phyloP scores from a whole-genome alignment of 345 rosid species.

The Clausena lansium region DNA sequence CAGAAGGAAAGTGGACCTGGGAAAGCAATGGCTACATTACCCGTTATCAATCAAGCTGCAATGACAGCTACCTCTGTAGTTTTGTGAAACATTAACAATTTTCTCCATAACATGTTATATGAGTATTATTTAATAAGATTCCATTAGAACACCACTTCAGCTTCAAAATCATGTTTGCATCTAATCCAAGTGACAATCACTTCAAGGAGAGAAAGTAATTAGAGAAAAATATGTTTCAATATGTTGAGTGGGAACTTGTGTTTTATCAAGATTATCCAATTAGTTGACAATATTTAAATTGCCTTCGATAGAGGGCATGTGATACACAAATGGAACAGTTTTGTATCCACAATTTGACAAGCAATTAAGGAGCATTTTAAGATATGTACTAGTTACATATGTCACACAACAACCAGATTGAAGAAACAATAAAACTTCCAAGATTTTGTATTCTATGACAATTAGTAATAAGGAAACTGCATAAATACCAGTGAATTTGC shows the following conservation, averaged over 20 bases:
- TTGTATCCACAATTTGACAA: not conserved
- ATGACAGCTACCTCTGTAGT: too few relatives aligned
- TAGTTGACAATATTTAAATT: not conserved
- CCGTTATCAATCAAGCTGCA: too few relatives aligned
- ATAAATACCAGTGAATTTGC: conserved; percentile 87
- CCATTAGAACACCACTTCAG: not conserved
- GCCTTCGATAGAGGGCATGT: not conserved
- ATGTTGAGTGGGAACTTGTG: too few relatives aligned
- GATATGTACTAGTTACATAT: not conserved
- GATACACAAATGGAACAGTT: not conserved
- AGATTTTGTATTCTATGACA: not conserved
- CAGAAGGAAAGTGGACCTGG: too few relatives aligned
- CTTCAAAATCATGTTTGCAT: not conserved
- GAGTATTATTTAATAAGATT: too few relatives aligned
- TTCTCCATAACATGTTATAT: too few relatives aligned
- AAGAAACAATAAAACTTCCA: not conserved
- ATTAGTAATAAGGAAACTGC: not conserved
- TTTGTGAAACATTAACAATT: too few relatives aligned
- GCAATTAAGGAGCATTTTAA: not conserved
- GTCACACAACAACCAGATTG: not conserved
- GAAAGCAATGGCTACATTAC: too few relatives aligned
- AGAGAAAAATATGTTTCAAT: too few relatives aligned
- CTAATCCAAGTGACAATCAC: not conserved
- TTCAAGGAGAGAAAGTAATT: not conserved
- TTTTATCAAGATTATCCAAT: too few relatives aligned